These are phyloP conservation scores for Cajanus cajan DNA, from an alignment of 306 rosid species.

Conservation along the genomic window DNA sequence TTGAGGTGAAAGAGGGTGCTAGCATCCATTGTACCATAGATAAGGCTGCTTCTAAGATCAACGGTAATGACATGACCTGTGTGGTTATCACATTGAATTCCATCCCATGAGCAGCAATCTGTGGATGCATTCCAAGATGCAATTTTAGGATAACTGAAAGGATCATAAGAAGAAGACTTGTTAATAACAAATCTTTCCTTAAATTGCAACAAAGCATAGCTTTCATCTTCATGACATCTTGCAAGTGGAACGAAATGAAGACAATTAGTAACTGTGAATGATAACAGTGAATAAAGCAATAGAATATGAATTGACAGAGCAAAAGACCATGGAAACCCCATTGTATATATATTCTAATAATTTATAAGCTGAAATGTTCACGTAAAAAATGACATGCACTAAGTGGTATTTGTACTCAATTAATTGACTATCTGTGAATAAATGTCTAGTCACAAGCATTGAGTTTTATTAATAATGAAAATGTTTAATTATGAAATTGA, in stretches of 20 bases:
- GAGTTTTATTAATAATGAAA: neutral
- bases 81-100: constrained; percentile 25
- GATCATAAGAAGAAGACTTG: neutral
- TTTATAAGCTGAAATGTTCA: neutral
- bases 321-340: neutral
- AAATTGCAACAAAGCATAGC: constrained; percentile 26
- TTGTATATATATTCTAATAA: neutral
- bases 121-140: constrained; percentile 25
- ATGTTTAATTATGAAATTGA: neutral
- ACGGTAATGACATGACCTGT: constrained; percentile 19
- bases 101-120: constrained; percentile 38
- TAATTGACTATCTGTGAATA: neutral
- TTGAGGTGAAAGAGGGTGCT: neutral
- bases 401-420: neutral
- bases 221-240: constrained; percentile 21
- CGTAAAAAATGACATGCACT: neutral
- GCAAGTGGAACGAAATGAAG: neutral
- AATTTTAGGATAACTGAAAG: constrained; percentile 27
- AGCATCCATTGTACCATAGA: constrained; percentile 19
- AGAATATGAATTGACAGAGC: neutral
- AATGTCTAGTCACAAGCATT: neutral
- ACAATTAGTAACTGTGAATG: neutral
- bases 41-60: constrained; percentile 25
- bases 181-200: constrained; percentile 14
- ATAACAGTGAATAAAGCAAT: neutral